A percentile compares a stretch with the other conserved stretches of the same genome.
Evolutionary conservation across 169 alveolate species (phyloP).

Genomic region (Perkinsus chesapeaki): DNA sequence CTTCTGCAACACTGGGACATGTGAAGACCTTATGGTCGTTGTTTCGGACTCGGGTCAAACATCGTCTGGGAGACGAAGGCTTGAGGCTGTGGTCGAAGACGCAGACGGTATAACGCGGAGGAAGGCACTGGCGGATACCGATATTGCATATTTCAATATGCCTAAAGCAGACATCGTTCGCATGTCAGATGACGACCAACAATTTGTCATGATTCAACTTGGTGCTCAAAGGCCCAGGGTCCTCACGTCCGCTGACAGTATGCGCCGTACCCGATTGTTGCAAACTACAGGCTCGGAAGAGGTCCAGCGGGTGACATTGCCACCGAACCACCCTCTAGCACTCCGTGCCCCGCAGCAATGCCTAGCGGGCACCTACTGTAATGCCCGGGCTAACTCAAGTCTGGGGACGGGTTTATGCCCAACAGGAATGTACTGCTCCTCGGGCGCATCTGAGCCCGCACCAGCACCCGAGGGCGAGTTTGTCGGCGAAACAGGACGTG

Average conservation of each 20-base stretch:
- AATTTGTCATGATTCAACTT: background rate
- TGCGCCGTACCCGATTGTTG: background rate
- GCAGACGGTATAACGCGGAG: background rate
- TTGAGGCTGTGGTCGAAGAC: background rate
- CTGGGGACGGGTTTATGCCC: slow-evolving; percentile 7
- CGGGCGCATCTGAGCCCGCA: background rate
- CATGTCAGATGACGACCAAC: background rate
- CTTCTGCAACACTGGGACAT: background rate
- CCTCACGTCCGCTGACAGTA: background rate
- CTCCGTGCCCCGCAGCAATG: slow-evolving; percentile 11
- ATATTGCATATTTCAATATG: background rate
- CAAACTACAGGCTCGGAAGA: background rate
- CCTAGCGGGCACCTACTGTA: background rate
- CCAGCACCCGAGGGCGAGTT: slow-evolving; percentile 7
- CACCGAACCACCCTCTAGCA: background rate
- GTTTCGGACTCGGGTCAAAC: background rate
- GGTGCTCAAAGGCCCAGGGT: background rate
- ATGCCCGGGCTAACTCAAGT: background rate
- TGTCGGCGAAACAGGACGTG: slow-evolving; percentile 3
- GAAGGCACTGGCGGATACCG: background rate
- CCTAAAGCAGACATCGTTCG: background rate
- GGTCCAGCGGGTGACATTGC: background rate
- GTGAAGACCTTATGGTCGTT: background rate
- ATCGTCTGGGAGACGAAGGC: background rate
- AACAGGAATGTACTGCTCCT: background rate